Evolutionary conservation across 2,329 filamentous ascomycete genomes (phyloP).

Genomic region (Periconia macrospinosa): DNA sequence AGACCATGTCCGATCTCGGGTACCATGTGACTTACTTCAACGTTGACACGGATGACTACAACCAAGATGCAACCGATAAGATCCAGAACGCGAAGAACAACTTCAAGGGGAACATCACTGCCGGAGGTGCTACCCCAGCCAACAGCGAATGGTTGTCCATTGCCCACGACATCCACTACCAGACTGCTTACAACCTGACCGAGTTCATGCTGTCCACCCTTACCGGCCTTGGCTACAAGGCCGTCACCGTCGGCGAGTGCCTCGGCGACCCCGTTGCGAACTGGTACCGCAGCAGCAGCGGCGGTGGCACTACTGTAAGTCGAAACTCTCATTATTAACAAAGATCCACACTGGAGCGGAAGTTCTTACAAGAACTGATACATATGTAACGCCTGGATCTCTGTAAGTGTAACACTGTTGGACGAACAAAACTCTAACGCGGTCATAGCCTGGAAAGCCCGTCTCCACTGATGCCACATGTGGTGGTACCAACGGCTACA

Average conservation of each 20-base stretch:
- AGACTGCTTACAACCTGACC: constrained; percentile 50
- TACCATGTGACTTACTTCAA: constrained; percentile 66
- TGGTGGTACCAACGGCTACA: constrained; percentile 44
- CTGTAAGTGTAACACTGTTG: not conserved
- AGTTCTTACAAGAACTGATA: not conserved
- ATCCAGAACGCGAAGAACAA: constrained; percentile 58
- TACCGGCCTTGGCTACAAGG: constrained; percentile 45
- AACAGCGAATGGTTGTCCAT: constrained; percentile 53
- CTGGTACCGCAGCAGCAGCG: constrained; percentile 50
- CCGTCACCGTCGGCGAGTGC: constrained; percentile 53
- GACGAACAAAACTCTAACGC: not conserved
- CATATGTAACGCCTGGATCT: not conserved
- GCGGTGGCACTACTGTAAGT: constrained; percentile 31
- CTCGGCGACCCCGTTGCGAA: constrained; percentile 49
- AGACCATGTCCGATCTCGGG: constrained; percentile 49
- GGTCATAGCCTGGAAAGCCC: constrained; percentile 16
- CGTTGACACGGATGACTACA: constrained; percentile 65
- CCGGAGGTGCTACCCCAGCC: constrained; percentile 23
- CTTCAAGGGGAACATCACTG: constrained; percentile 52
- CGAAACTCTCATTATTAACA: not conserved
- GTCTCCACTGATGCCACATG: constrained; percentile 47
- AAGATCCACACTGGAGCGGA: constrained; percentile 1
- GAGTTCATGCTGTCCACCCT: constrained; percentile 48
- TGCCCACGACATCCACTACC: constrained; percentile 53
- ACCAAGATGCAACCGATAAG: constrained; percentile 51